Conservation (phyloP, 2,329 filamentous ascomycete genomes). For the Fusarium acutatum region DNA sequence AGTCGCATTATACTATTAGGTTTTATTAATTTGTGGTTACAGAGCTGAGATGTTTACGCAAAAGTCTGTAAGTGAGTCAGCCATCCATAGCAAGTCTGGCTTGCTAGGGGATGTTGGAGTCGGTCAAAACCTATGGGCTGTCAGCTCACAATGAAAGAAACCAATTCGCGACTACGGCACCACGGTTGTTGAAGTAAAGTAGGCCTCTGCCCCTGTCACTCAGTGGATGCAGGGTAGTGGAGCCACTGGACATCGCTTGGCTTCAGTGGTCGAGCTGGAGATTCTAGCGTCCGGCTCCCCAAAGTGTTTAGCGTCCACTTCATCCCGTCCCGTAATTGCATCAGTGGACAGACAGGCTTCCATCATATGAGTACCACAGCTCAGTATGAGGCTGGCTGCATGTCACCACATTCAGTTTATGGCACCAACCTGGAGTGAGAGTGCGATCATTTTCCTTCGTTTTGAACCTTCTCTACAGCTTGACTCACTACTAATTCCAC, state of each 20-base stretch:
- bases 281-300: slow-evolving; percentile 14
- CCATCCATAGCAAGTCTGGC: slow-evolving; percentile 14
- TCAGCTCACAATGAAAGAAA: slow-evolving; percentile 34
- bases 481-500: neutral
- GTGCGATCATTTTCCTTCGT: neutral
- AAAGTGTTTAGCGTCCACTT: slow-evolving; percentile 11
- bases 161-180: slow-evolving; percentile 27
- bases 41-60: neutral
- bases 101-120: slow-evolving; percentile 23
- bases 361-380: neutral
- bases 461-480: neutral
- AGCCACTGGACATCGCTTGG: slow-evolving; percentile 15
- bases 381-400: neutral
- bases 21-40: slow-evolving; percentile 5
- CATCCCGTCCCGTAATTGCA: neutral
- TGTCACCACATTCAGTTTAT: neutral
- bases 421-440: neutral
- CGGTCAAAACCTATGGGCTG: slow-evolving; percentile 33
- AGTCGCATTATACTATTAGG: slow-evolving; percentile 35
- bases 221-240: slow-evolving; percentile 30
- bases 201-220: slow-evolving; percentile 22
- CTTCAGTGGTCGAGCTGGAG: slow-evolving; percentile 14
- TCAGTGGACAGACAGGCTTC: neutral
- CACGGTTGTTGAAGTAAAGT: slow-evolving; percentile 22
- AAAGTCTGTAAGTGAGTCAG: slow-evolving; percentile 7